phyloP scores from a whole-genome alignment of 2,329 filamentous ascomycete genomes.

The Fusarium nematophilum region DNA sequence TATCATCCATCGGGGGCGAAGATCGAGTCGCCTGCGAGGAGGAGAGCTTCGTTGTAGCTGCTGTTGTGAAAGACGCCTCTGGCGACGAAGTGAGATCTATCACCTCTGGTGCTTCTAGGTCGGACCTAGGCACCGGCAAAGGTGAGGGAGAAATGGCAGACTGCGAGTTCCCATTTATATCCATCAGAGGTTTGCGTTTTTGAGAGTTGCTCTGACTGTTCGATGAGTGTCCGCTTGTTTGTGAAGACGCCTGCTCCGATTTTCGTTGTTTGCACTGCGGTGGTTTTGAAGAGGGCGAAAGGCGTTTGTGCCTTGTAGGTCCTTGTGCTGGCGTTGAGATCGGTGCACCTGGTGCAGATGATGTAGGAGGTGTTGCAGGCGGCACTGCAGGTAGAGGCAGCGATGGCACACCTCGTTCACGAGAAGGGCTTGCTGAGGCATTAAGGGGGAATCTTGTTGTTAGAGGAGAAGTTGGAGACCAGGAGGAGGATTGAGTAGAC shows the following conservation, averaged over 20 bases:
- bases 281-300: not conserved
- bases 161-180: conserved; percentile 42
- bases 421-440: not conserved
- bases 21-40: not conserved
- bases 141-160: not conserved
- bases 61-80: conserved; percentile 14
- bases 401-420: not conserved
- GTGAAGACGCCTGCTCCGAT: not conserved
- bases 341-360: conserved; percentile 9
- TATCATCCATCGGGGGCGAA: not conserved
- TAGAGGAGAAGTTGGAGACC: conserved; percentile 29
- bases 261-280: conserved; percentile 37
- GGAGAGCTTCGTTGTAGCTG: not conserved
- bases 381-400: not conserved
- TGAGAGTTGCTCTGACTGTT: not conserved
- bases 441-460: conserved; percentile 1
- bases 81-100: conserved; percentile 31
- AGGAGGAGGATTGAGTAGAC: conserved; percentile 39
- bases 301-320: conserved; percentile 2
- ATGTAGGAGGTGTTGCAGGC: conserved; percentile 13
- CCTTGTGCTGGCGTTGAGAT: not conserved
- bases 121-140: not conserved
- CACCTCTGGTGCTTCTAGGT: not conserved
- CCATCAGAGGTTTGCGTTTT: conserved; percentile 34
- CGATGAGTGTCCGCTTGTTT: not conserved